Base-by-base conservation (phyloP, 2,329 filamentous ascomycete genomes). In the Aspergillus fumigatus region DNA sequence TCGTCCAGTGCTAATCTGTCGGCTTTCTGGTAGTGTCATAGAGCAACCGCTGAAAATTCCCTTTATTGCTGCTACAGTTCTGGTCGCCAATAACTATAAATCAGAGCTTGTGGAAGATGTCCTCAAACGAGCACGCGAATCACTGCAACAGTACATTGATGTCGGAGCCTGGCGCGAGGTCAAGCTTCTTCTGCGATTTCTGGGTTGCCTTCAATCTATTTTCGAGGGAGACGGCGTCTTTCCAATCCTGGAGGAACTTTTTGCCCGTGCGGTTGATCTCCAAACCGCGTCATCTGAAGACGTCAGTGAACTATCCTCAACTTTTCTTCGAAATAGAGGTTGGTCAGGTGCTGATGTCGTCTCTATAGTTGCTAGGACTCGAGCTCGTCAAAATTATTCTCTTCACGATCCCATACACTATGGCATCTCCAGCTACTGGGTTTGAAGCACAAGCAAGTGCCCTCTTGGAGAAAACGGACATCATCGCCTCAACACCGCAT, bases 1-100 rank as follows among this genome's bases (percentile, higher is more conserved):
- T 43, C 52, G 17, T 35, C 32, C 14, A 29, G 45, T 17, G 48
- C 52, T 62, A 43, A 67, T 65, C 69, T 23, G 32, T 60, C 67
- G 43, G 10, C 6, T 57, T 25, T 25, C 23, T 32, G 49, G 26
- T 57, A 85, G 83, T 62, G 82, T 89, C 47, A 73, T 90, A 38
- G 94, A 99, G 77, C 94, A 99, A 76, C 94, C 94, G 1, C 88
- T 99, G 74, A 97, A 97, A 80, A 95, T 92, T n/a, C 93, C 94
- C 0, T 97, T 97, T 71, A 83, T 96, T 40, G 92, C 92, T 9
- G 90, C 89, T 21, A 87, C 93, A 14, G 83, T 95, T 47, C 82
- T 96, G 56, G 83, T 91, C 55, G 83, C 87, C 62, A 97, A 97
- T 76, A 83, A 84, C 26, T 77, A 89, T 65, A 91, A 90, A 69